phyloP scores from a whole-genome alignment of 2,329 filamentous ascomycete species.

The Macrophomina tecta region DNA sequence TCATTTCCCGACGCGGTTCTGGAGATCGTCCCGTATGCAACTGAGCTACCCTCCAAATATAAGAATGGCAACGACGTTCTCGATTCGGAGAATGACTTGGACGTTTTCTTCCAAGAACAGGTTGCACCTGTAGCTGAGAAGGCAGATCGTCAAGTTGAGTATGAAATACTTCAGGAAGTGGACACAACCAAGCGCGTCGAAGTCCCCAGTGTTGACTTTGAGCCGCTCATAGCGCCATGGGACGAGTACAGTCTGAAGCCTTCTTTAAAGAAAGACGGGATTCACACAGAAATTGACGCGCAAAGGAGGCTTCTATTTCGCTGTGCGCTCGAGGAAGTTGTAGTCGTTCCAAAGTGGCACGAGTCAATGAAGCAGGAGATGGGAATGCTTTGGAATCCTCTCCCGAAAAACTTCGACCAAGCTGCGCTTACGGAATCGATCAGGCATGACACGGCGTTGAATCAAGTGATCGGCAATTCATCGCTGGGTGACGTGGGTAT shows the following conservation, averaged over 20 bases:
- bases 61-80: conserved; percentile 29
- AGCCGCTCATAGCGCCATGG: conserved; percentile 56
- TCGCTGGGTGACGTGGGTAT: conserved; percentile 43
- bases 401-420: conserved; percentile 49
- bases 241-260: conserved; percentile 36
- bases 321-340: conserved; percentile 36
- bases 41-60: background rate
- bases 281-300: conserved; percentile 37
- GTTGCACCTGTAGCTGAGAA: conserved; percentile 46
- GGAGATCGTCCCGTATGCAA: conserved; percentile 39
- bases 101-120: conserved; percentile 42
- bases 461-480: conserved; percentile 44
- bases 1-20: conserved; percentile 46
- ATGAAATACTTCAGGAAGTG: conserved; percentile 54
- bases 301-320: conserved; percentile 30
- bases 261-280: conserved; percentile 2
- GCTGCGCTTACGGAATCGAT: conserved; percentile 47
- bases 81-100: conserved; percentile 40
- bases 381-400: conserved; percentile 55
- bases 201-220: conserved; percentile 56
- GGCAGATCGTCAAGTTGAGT: conserved; percentile 43
- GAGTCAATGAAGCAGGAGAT: conserved; percentile 48
- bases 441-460: conserved; percentile 47
- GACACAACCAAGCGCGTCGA: conserved; percentile 56
- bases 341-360: conserved; percentile 46